phyloP scores from a whole-genome alignment of 2,329 filamentous ascomycete species.

The Fusarium tupiense region DNA sequence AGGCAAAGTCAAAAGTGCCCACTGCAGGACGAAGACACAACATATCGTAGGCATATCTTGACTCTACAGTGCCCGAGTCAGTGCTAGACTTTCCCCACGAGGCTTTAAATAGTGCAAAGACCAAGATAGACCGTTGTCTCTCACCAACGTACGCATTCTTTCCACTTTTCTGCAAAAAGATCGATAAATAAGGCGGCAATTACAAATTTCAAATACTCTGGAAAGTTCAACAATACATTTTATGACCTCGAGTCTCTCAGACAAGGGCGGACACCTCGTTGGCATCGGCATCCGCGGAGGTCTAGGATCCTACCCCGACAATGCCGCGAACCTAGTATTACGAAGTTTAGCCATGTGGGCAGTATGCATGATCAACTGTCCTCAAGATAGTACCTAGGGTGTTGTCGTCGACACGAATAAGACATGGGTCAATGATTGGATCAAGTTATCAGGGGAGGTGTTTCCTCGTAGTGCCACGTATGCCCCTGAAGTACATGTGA shows the following conservation, averaged over 20 bases:
- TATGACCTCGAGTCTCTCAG: slow-evolving; percentile 50
- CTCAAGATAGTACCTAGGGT: background rate
- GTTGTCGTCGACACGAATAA: slow-evolving; percentile 13
- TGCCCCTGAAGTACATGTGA: slow-evolving; percentile 24
- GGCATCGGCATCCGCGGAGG: slow-evolving; percentile 51
- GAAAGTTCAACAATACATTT: slow-evolving; percentile 46
- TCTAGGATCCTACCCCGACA: slow-evolving; percentile 47
- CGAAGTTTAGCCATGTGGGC: slow-evolving; percentile 52
- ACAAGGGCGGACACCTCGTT: slow-evolving; percentile 53
- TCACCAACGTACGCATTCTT: slow-evolving; percentile 8
- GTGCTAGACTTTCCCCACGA: slow-evolving; percentile 12
- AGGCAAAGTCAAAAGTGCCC: background rate
- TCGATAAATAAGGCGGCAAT: background rate
- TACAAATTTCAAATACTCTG: background rate
- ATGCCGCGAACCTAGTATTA: slow-evolving; percentile 61
- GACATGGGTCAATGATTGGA: slow-evolving; percentile 32
- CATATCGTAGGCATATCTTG: background rate
- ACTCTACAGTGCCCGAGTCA: background rate
- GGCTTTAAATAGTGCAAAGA: background rate
- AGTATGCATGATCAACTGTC: slow-evolving; percentile 47
- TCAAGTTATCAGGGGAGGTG: slow-evolving; percentile 34
- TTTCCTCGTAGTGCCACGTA: slow-evolving; percentile 28
- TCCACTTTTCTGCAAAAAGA: too few relatives aligned
- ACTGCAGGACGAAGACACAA: background rate
- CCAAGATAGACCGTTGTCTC: slow-evolving; percentile 24